A percentile compares a stretch with the other conserved stretches of the same genome.
These are phyloP conservation scores for Metschnikowia baotianmanensis DNA, from an alignment of 805 yeast genomes.

Conservation along the genomic window DNA sequence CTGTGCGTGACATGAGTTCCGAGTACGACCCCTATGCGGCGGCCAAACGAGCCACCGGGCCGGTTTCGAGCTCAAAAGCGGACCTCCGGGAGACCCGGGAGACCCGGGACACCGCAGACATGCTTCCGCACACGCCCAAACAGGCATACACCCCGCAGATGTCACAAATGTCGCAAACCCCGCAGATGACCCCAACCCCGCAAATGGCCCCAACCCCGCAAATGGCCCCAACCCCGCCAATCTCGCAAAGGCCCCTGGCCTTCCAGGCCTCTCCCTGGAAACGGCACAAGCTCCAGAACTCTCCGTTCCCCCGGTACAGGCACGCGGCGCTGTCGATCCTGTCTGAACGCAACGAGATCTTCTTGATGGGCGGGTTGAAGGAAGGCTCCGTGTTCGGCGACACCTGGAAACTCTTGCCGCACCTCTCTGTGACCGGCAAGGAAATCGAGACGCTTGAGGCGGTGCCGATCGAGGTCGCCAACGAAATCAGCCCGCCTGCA, in stretches of 20 bases:
- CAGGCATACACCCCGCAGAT: no score
- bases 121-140: no score
- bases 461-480: conserved; percentile 45
- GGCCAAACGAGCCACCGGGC: neutral
- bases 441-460: conserved; percentile 30
- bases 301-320: conserved; percentile 94
- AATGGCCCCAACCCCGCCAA: neutral
- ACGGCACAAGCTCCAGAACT: conserved; percentile 57
- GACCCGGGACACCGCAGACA: neutral
- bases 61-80: neutral
- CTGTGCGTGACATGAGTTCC: neutral
- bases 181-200: no score
- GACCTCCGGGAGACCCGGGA: neutral
- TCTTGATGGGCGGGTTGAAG: conserved; percentile 92
- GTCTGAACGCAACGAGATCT: conserved; percentile 77
- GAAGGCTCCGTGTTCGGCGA: conserved; percentile 93
- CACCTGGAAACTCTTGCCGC: conserved; percentile 81
- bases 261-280: conserved; percentile 64
- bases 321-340: conserved; percentile 73
- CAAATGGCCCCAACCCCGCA: no score
- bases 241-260: no score
- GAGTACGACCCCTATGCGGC: neutral
- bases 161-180: no score
- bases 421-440: conserved; percentile 22
- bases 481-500: conserved; percentile 84